A percentile compares a stretch with the other conserved stretches of the same genome.
Conservation (phyloP, 2,329 filamentous ascomycete species). For the Penicillium sp. region DNA sequence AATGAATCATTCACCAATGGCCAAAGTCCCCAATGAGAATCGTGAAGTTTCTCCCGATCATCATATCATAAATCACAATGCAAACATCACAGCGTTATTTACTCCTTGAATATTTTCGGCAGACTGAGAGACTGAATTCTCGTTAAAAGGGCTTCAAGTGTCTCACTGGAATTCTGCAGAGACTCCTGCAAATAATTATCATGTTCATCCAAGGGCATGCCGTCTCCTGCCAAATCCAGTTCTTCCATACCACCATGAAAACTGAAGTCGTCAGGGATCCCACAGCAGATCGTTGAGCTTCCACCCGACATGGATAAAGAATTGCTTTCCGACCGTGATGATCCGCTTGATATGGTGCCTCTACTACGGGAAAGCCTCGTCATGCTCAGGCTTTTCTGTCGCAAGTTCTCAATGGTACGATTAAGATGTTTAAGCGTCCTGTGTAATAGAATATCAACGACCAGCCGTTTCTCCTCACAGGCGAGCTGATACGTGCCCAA, state of each 20-base stretch:
- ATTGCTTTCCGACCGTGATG: not conserved
- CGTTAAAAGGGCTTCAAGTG: no score
- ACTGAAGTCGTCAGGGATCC: not conserved
- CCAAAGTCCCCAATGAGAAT: no score
- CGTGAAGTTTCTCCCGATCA: no score
- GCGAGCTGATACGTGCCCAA: not conserved
- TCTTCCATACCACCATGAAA: not conserved
- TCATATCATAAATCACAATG: no score
- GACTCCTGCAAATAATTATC: slow-evolving; percentile 3
- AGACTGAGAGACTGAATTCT: no score
- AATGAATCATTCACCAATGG: no score
- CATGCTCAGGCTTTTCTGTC: not conserved
- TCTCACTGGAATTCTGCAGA: not conserved
- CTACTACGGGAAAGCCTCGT: not conserved
- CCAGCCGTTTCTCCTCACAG: slow-evolving; percentile 1
- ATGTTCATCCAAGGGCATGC: not conserved
- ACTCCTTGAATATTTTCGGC: no score
- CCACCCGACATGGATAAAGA: not conserved
- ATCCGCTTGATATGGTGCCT: no score
- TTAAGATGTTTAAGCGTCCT: not conserved
- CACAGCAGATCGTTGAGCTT: not conserved
- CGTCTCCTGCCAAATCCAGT: not conserved
- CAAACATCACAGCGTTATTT: no score
- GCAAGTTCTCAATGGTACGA: not conserved
- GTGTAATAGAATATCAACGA: slow-evolving; percentile 1